phyloP scores from a whole-genome alignment of 192 early-diverging fungal species.

The Ambispora gerdemannii region DNA sequence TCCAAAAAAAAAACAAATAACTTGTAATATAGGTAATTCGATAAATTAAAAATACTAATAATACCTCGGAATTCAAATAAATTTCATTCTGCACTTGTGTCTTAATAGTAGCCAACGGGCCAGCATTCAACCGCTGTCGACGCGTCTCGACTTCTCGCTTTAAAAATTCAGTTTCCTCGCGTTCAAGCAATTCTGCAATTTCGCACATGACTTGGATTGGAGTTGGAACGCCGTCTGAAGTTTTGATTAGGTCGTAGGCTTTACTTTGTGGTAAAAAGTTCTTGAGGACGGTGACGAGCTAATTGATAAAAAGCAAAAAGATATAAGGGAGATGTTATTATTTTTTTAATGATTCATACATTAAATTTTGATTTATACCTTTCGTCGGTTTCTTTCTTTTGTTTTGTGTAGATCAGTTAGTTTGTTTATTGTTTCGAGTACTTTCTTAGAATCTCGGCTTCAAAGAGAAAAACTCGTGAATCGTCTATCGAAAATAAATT shows the following conservation, averaged over 20 bases:
- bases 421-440: conserved; percentile 50
- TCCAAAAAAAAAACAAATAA: too few species aligned
- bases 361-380: conserved; percentile 34
- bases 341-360: conserved; percentile 21
- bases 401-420: conserved; percentile 50
- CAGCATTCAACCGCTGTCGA: conserved; percentile 65
- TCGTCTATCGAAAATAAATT: conserved; percentile 6
- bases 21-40: too few species aligned
- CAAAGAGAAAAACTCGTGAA: too few species aligned
- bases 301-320: too few species aligned
- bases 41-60: neutral
- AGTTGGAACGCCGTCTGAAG: conserved; percentile 33
- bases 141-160: conserved; percentile 62
- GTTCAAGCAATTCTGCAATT: conserved; percentile 37
- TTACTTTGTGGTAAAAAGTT: conserved; percentile 43
- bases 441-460: conserved; percentile 48
- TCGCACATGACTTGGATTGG: conserved; percentile 36
- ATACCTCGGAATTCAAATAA: conserved; percentile 53
- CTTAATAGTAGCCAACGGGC: conserved; percentile 55
- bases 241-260: conserved; percentile 41
- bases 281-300: conserved; percentile 40
- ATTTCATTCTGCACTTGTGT: conserved; percentile 66
- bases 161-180: conserved; percentile 42
- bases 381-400: conserved; percentile 38
- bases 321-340: conserved; percentile 1